These are phyloP conservation scores for Ephemerocybe angulata DNA, from an alignment of 768 basidiomycete genomes.

Conservation along the genomic window DNA sequence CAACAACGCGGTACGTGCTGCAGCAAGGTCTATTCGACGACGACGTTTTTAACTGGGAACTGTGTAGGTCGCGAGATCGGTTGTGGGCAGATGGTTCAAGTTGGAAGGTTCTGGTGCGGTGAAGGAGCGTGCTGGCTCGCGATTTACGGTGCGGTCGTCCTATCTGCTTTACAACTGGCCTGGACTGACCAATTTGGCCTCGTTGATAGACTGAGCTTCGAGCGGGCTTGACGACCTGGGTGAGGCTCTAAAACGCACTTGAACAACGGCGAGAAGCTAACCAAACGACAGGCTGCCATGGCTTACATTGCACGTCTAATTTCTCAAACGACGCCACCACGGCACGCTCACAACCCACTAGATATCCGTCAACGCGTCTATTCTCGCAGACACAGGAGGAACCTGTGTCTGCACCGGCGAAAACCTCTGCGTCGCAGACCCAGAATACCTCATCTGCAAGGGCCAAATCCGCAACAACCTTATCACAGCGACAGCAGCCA, in stretches of 20 bases:
- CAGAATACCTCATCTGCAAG: conserved; percentile 53
- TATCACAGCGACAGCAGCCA: conserved; percentile 78
- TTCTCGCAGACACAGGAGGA: conserved; percentile 73
- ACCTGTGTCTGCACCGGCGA: conserved; percentile 70
- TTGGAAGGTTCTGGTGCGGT: conserved; percentile 69
- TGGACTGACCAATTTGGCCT: conserved; percentile 3
- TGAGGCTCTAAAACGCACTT: conserved; percentile 30
- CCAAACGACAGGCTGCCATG: conserved; percentile 60
- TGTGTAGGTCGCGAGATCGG: conserved; percentile 41
- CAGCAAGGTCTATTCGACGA: too few relatives aligned
- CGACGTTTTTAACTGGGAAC: background rate
- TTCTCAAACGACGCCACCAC: background rate
- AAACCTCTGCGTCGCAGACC: conserved; percentile 52
- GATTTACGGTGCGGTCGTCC: conserved; percentile 47
- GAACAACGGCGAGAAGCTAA: background rate
- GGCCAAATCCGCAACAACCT: conserved; percentile 67
- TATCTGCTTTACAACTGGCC: background rate
- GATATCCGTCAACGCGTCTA: conserved; percentile 85
- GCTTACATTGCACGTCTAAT: conserved; percentile 65
- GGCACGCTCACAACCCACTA: conserved; percentile 21
- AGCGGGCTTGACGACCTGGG: conserved; percentile 80
- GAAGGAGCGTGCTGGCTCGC: conserved; percentile 58
- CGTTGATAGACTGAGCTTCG: conserved; percentile 83
- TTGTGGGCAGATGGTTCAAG: conserved; percentile 64
- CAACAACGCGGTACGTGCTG: background rate